Conservation (phyloP, 140 eudicot species). For the Stevia rebaudiana region DNA sequence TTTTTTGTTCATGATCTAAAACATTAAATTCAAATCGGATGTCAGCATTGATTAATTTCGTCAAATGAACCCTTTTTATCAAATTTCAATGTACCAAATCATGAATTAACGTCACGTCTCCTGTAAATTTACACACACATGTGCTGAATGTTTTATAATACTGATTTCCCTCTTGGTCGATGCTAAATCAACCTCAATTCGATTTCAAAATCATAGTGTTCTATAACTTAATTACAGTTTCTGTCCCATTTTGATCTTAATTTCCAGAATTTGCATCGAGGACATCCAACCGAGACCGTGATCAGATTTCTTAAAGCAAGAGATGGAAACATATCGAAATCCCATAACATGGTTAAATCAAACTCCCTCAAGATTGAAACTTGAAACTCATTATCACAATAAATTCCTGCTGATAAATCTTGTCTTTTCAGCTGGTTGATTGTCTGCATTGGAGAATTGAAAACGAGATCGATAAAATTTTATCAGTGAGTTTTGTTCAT, state of each 20-base stretch:
- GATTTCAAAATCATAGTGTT: slow-evolving; percentile 2
- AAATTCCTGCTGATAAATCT: slow-evolving; percentile 20
- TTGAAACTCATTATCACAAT: slow-evolving; percentile 14
- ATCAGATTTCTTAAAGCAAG: slow-evolving; percentile 81
- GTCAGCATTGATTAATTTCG: slow-evolving; percentile 15
- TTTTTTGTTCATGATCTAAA: slow-evolving; percentile 13
- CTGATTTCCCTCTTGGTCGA: neutral
- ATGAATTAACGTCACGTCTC: neutral
- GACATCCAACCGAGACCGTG: slow-evolving; percentile 49
- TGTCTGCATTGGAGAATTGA: slow-evolving; percentile 92
- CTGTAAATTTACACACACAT: too few species aligned
- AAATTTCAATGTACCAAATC: neutral
- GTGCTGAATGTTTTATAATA: too few species aligned
- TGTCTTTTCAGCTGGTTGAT: slow-evolving; percentile 64
- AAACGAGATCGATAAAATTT: slow-evolving; percentile 74
- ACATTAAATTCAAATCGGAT: slow-evolving; percentile 12
- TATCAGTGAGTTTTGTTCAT: slow-evolving; percentile 52
- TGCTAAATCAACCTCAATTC: neutral
- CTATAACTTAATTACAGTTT: neutral
- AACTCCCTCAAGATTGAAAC: slow-evolving; percentile 11
- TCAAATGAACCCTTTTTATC: neutral
- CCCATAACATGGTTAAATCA: slow-evolving; percentile 62
- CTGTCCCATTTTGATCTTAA: neutral
- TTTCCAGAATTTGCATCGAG: slow-evolving; percentile 72
- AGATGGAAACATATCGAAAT: slow-evolving; percentile 72